A percentile compares a stretch with the other conserved stretches of the same genome.
Conservation (phyloP, 2,329 filamentous ascomycete genomes). For the Aureobasidium sp. region DNA sequence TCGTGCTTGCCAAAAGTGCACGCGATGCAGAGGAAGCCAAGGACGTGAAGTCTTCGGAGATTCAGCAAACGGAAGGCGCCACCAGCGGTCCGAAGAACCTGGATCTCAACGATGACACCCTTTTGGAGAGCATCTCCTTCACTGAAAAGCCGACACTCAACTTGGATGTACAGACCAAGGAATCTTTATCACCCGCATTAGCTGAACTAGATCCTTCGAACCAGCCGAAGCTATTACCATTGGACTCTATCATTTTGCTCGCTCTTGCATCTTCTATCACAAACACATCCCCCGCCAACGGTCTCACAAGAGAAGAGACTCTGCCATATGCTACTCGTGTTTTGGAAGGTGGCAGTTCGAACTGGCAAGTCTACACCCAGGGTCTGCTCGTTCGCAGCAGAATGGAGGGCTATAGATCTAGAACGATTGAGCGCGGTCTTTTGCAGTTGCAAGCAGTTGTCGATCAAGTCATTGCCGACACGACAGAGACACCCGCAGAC, state of each 20-base stretch:
- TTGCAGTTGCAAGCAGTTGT: constrained; percentile 91
- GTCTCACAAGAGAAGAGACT: constrained; percentile 86
- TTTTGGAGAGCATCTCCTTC: constrained; percentile 82
- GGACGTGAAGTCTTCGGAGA: background rate
- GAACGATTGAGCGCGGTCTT: constrained; percentile 82
- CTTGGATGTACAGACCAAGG: constrained; percentile 35
- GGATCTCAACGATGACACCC: constrained; percentile 82
- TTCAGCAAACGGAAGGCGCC: constrained; percentile 2
- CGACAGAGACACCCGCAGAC: constrained; percentile 33
- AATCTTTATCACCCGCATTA: constrained; percentile 52
- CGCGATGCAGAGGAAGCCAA: constrained; percentile 3
- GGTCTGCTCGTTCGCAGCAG: constrained; percentile 81
- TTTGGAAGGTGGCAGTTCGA: constrained; percentile 77
- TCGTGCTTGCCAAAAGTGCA: constrained; percentile 77
- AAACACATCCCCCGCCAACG: constrained; percentile 77
- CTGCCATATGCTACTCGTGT: constrained; percentile 85
- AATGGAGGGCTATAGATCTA: constrained; percentile 78
- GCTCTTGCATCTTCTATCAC: constrained; percentile 74
- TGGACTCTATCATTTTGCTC: constrained; percentile 86
- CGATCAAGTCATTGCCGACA: constrained; percentile 90
- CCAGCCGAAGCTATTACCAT: constrained; percentile 70
- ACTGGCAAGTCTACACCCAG: constrained; percentile 98
- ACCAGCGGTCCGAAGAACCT: constrained; percentile 44
- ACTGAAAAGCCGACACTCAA: constrained; percentile 39
- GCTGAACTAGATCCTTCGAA: constrained; percentile 63